Base-by-base conservation (phyloP, 2,329 filamentous ascomycete genomes). In the Verticillium dahliae region DNA sequence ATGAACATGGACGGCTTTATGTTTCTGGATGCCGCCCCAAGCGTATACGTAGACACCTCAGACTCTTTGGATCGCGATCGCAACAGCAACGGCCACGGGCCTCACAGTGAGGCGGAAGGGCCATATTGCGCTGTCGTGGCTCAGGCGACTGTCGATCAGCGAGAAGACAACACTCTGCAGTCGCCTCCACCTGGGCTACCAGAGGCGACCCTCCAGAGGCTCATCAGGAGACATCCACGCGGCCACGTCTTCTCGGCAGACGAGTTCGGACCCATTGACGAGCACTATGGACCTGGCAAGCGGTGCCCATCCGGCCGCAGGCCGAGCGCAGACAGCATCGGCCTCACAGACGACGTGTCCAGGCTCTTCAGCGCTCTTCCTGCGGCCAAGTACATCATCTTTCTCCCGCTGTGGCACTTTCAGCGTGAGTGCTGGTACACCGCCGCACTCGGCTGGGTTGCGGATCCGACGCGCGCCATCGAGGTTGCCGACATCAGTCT, bases 331-430 rank as follows among this genome's bases (percentile, higher is more conserved):
- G 56, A 58, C 33, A 38, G 27, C 31, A 13, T 38, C 5, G 13
- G 33, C 56, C 27, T 37, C 56, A 10, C 13, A 35, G 37, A 58
- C 14, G 56, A 58, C 5, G 56, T 58, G 13, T 27, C 33, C 10
- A 58, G 27, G 15, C 56, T 60, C 18, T 54, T 56, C 13, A 9
- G 31, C 14, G 38, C 39, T n/a, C 34, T 67, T 50, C 74, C 74
- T 0, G 69, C 67, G 38, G 75, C 74, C 7, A 70, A 72, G 34
- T 75, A 72, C 60, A 62, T 77, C 2, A 69, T 75, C 0, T 64
- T 76, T 11, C 74, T 75, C 62, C 74, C 75, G 1, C 58, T 78
- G 13, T 76, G 74, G 72, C 74, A 78, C 59, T 68, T 70, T 2
- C 72, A 73, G 56, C 70, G 72, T 15, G 72, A 74, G 22, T 67